Conservation (phyloP, 2,329 filamentous ascomycete genomes). For the Verticillium nubilum region DNA sequence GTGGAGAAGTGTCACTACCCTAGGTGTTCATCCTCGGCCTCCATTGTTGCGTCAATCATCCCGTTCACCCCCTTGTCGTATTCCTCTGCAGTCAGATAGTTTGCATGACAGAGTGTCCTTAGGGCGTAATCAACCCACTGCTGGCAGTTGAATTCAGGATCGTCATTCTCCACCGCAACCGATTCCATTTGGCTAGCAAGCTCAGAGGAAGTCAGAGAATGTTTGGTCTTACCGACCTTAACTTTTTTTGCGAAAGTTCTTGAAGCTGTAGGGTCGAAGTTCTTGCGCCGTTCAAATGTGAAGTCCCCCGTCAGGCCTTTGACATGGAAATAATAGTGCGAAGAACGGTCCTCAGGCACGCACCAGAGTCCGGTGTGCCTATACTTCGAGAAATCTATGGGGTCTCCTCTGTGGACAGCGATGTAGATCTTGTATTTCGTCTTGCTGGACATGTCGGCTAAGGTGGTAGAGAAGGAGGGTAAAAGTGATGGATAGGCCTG, state of each 20-base stretch:
- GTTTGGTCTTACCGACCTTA: not conserved
- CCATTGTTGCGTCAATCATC: conserved; percentile 7
- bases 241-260: not conserved
- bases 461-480: too few relatives aligned
- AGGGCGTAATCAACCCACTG: conserved; percentile 4
- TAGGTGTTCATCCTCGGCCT: conserved; percentile 4
- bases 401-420: conserved; percentile 1
- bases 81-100: conserved; percentile 3
- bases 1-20: not conserved
- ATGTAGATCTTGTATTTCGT: conserved; percentile 5
- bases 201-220: not conserved
- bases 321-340: not conserved
- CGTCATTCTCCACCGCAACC: not conserved
- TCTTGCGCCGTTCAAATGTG: not conserved
- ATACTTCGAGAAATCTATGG: conserved; percentile 3
- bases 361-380: conserved; percentile 8
- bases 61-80: conserved; percentile 5
- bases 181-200: not conserved
- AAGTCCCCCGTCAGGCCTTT: conserved; percentile 1
- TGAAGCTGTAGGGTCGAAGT: too few relatives aligned
- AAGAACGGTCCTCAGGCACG: not conserved
- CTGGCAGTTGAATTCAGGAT: conserved; percentile 10
- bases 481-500: too few relatives aligned
- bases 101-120: not conserved
- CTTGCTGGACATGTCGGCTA: conserved; percentile 7